These are phyloP conservation scores for Maudiozyma saulgeensis DNA, from an alignment of 805 yeast genomes.

Conservation along the genomic window DNA sequence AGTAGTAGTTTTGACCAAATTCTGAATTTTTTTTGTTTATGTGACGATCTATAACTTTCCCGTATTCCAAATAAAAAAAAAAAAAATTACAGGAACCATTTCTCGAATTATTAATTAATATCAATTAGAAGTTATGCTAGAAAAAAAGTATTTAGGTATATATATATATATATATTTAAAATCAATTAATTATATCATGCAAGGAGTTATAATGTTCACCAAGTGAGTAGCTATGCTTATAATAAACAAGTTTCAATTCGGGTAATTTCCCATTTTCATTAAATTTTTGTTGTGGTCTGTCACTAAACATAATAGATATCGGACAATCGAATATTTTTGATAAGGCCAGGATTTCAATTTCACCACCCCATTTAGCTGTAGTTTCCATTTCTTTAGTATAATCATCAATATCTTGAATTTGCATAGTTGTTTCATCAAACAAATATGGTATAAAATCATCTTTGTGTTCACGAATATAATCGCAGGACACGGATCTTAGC, in stretches of 20 bases:
- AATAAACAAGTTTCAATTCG: constrained; percentile 64
- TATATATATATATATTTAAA: not conserved
- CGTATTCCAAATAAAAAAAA: no score
- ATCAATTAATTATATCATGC: constrained; percentile 34
- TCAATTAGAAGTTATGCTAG: not conserved
- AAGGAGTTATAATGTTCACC: constrained; percentile 94
- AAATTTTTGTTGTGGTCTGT: constrained; percentile 54
- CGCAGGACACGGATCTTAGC: constrained; percentile 56
- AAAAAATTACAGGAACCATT: no score
- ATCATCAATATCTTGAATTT: constrained; percentile 51
- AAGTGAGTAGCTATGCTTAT: constrained; percentile 74
- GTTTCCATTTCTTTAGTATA: constrained; percentile 59
- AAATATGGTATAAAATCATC: constrained; percentile 74
- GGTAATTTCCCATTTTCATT: constrained; percentile 50
- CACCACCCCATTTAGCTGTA: constrained; percentile 97
- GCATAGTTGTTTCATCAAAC: constrained; percentile 67
- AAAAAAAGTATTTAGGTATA: not conserved
- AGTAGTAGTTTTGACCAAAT: not conserved
- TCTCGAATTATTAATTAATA: not conserved
- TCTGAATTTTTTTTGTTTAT: not conserved
- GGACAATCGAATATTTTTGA: constrained; percentile 63
- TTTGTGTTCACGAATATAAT: constrained; percentile 51
- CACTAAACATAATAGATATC: constrained; percentile 69
- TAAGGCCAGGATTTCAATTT: constrained; percentile 78
- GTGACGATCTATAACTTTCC: no score